Conservation (phyloP, 2,329 filamentous ascomycete genomes). For the Fusarium pseudograminearum region DNA sequence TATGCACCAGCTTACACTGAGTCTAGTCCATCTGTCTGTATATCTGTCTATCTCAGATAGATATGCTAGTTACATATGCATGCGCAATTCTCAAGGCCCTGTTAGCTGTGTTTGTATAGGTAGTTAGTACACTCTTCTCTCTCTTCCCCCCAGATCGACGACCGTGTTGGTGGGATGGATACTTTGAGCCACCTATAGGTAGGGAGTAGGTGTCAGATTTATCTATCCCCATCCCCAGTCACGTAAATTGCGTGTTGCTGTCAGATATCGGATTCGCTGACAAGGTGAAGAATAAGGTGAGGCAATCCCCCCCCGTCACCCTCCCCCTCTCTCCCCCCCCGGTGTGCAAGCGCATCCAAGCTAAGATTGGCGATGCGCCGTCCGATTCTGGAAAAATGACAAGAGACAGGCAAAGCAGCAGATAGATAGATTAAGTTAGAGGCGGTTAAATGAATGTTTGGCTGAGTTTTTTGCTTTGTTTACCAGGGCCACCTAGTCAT, state of each 20-base stretch:
- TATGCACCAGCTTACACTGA: constrained; percentile 3
- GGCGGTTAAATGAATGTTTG: not conserved
- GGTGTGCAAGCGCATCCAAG: constrained; percentile 17
- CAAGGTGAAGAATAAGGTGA: constrained; percentile 36
- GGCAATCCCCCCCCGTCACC: constrained; percentile 4
- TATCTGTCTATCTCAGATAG: not conserved
- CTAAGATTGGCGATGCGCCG: constrained; percentile 40
- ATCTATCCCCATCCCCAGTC: constrained; percentile 3
- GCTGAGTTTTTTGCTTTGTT: constrained; percentile 15
- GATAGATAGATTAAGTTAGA: not conserved
- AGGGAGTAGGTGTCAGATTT: constrained; percentile 10
- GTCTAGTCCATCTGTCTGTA: not conserved
- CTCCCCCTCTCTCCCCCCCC: not conserved
- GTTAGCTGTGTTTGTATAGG: not conserved
- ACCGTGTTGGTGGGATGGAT: constrained; percentile 25
- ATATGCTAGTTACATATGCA: not conserved
- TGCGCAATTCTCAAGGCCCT: constrained; percentile 1
- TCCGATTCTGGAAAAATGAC: constrained; percentile 34
- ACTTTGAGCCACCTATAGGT: not conserved
- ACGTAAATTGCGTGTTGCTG: constrained; percentile 8
- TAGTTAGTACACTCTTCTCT: constrained; percentile 21
- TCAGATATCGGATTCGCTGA: constrained; percentile 18
- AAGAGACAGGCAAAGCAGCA: constrained; percentile 14
- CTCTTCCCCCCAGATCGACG: constrained; percentile 23
- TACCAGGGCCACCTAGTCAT: constrained; percentile 35